These are phyloP conservation scores for Colletotrichum cereale DNA, from an alignment of 2,329 filamentous ascomycete species.

Conservation along the genomic window DNA sequence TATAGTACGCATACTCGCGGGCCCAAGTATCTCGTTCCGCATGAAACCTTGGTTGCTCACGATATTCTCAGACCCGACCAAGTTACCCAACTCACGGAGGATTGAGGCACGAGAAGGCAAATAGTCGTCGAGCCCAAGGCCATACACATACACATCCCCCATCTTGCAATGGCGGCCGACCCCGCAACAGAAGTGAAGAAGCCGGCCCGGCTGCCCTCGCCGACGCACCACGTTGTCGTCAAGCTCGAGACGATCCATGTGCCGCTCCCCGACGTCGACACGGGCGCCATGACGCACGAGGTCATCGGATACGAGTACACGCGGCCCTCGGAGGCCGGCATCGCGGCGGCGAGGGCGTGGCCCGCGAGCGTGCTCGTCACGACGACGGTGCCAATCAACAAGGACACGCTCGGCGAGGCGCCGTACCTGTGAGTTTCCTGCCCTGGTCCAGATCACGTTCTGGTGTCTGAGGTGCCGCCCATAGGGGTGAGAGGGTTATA, in stretches of 20 bases:
- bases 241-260: slow-evolving; percentile 42
- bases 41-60: neutral
- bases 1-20: neutral
- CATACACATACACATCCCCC: neutral
- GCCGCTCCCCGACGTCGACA: slow-evolving; percentile 33
- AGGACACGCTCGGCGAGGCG: slow-evolving; percentile 40
- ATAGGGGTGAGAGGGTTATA: too few relatives aligned
- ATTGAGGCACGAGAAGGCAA: neutral
- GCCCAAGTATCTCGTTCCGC: neutral
- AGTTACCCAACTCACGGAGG: too few relatives aligned
- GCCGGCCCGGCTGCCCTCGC: slow-evolving; percentile 29
- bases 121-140: neutral
- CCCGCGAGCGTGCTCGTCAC: slow-evolving; percentile 46
- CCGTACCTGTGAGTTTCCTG: slow-evolving; percentile 42
- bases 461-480: neutral
- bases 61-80: neutral
- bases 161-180: slow-evolving; percentile 32
- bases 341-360: slow-evolving; percentile 39
- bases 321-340: slow-evolving; percentile 13
- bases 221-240: slow-evolving; percentile 41
- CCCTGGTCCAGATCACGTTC: neutral
- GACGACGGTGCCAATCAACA: slow-evolving; percentile 43
- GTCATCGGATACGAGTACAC: slow-evolving; percentile 41
- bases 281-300: slow-evolving; percentile 34
- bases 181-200: slow-evolving; percentile 31